Base-by-base conservation (phyloP, 805 yeast species). In the Schwanniomyces occidentalis region DNA sequence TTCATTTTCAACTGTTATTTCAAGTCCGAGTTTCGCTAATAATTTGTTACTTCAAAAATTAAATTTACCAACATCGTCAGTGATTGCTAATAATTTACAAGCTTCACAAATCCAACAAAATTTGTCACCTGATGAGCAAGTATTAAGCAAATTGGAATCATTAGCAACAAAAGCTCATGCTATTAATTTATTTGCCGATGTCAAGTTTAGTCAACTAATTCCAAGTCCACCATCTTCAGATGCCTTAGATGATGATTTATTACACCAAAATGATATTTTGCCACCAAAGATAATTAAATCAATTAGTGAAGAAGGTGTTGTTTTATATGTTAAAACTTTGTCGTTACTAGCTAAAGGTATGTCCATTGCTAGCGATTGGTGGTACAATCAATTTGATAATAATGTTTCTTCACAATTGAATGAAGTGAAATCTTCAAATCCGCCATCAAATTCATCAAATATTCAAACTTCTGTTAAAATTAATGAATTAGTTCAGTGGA, bases 151-250 rank as follows among this genome's bases (percentile, higher is more conserved):
- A 36, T 65, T 90, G 40, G 96, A 89, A 56, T 69, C 79, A 1
- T 63, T 88, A 28, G 88, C 95, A 2, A 88, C 96, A 1, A 89
- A 88, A 63, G 88, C 96, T 0, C 93, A 89, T 53, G 95, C 95
- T 0, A 80, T 93, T 14, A 80, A 82, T 44, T 69, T 88, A 20
- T 89, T 83, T 65, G 98, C 97, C 0, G 96, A 89, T 46, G 89
- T 88, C 17, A 93, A 93, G 59, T 87, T 82, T 50, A 73, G 83
- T 26, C 97, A 91, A 63, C 68, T 90, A 47, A 76, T 84, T 23
- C 96, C 96, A 7, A 67, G 80, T 16, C 83, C 87, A 1, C 82
- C 82, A 0, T 75, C 79, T 1, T 58, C 67, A 4, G 63, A 62
- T 35, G 63, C 59, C 5, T 40, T 58, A 16, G 69, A 65, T 30